A percentile compares a stretch with the other conserved stretches of the same genome.
Evolutionary conservation across 2,329 filamentous ascomycete genomes (phyloP).

Genomic region (Blastomyces gilchristii): DNA sequence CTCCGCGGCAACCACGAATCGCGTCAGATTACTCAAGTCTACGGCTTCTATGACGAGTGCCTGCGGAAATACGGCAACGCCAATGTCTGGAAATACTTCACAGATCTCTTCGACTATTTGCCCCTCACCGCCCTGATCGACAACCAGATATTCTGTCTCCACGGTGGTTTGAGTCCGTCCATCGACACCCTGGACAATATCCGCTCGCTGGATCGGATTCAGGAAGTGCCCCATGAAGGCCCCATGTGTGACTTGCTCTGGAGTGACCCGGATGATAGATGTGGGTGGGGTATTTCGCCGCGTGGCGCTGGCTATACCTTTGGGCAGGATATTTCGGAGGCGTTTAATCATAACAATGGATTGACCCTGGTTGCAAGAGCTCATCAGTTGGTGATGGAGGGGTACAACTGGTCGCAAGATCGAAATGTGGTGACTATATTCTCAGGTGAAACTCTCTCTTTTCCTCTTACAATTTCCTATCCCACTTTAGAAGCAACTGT

Average conservation of each 20-base stretch:
- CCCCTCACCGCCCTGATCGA: conserved; percentile 95
- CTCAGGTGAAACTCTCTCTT: conserved; percentile 53
- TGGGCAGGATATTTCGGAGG: conserved; percentile 93
- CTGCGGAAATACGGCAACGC: conserved; percentile 98
- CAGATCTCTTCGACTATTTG: conserved; percentile 96
- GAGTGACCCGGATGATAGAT: conserved; percentile 95
- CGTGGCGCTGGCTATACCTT: conserved; percentile 93
- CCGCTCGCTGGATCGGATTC: conserved; percentile 84
- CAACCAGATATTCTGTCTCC: conserved; percentile 98
- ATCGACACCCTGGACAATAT: conserved; percentile 96
- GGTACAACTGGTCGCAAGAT: conserved; percentile 99
- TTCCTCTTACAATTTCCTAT: background rate
- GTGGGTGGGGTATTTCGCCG: conserved; percentile 91
- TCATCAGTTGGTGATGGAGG: conserved; percentile 98
- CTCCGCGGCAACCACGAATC: conserved; percentile 98
- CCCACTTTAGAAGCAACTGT: background rate
- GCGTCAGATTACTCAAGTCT: conserved; percentile 96
- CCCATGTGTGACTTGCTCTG: conserved; percentile 97
- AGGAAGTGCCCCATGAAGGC: conserved; percentile 96
- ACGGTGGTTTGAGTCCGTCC: conserved; percentile 91
- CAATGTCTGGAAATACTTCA: conserved; percentile 99
- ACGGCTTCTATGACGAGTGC: conserved; percentile 99
- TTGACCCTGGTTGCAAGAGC: conserved; percentile 90
- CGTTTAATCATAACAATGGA: conserved; percentile 98
- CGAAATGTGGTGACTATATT: conserved; percentile 98